Evolutionary conservation across 768 basidiomycete species (phyloP), one percentile per base, ranked within the genome.

Genomic region (Kwoniella dejecticola): DNA sequence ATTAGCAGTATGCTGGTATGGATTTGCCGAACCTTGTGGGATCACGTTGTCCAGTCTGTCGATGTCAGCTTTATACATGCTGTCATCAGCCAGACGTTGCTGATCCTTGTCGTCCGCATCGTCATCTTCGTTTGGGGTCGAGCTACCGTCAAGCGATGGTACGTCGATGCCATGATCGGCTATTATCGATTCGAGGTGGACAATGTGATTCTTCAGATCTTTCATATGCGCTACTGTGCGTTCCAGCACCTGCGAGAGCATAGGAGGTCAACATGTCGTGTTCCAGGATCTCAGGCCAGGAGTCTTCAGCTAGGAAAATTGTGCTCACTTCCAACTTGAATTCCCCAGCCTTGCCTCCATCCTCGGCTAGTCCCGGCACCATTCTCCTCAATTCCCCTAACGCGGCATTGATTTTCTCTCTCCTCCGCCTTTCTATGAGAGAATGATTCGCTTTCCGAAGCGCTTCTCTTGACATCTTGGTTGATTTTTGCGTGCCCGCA

Each of bases 391-490:
- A 80, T 1, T 87, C 85, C 2, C 87, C 83, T 4, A 97, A 83
- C 0, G 93, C 91, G 52, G 91, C 88, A 74, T 98, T 98, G 66
- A 98, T 97, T 83, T 96, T 96, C 11, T 94, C 95, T 61, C 94
- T 83, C 29, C 94, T 82, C 0, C 93, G 86, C 74, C 94, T 90
- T 81, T 98, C 94, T 75, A 98, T 98, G 64, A 93, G 86, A 4
- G 89, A 90, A 73, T 98, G 94, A 79, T 96, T 96, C 33, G 91
- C 85, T 77, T 94, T 91, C 53, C 94, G 86, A 78, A 91, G 87
- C 1, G 88, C 85, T 79, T 95, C 92, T 47, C 93, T 55, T 4
- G 70, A 70, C 44, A 70, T 52, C 33, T 59, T 45, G 17, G 12
- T 21, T 10, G 54, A 26, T 26, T 52, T 47, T 31, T 38, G 17